These are phyloP conservation scores for Medicago lupulina DNA, from an alignment of 306 rosid genomes.

Conservation along the genomic window DNA sequence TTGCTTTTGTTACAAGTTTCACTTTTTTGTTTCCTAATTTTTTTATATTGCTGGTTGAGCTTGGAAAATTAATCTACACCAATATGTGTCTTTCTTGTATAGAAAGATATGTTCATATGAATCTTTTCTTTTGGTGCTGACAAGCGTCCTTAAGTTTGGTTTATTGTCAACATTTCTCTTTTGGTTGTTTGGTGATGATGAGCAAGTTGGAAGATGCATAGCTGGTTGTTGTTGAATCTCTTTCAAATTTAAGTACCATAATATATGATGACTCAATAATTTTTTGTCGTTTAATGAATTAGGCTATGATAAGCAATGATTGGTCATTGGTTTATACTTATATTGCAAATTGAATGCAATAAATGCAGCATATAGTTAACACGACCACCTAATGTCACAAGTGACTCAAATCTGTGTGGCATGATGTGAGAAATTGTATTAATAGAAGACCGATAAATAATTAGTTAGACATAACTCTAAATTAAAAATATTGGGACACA, in stretches of 20 bases:
- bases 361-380: neutral
- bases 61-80: conserved; percentile 8
- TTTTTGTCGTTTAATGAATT: conserved; percentile 28
- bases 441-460: too few relatives aligned
- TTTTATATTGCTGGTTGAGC: conserved; percentile 38
- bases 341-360: conserved; percentile 2
- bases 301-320: conserved; percentile 36
- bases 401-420: neutral
- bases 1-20: conserved; percentile 78
- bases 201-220: conserved; percentile 64
- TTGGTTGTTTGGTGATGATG: conserved; percentile 53
- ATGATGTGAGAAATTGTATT: neutral
- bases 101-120: conserved; percentile 27
- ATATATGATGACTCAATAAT: neutral
- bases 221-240: conserved; percentile 53
- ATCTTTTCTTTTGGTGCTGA: conserved; percentile 49
- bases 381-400: too few relatives aligned
- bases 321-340: conserved; percentile 12
- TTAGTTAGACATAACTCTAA: too few relatives aligned
- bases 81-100: neutral
- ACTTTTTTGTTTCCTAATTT: conserved; percentile 53
- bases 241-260: conserved; percentile 47
- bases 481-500: too few relatives aligned
- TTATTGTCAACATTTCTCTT: conserved; percentile 17
- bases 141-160: conserved; percentile 44